phyloP scores from a whole-genome alignment of 257 asterid genomes.

The Henckelia pumila region DNA sequence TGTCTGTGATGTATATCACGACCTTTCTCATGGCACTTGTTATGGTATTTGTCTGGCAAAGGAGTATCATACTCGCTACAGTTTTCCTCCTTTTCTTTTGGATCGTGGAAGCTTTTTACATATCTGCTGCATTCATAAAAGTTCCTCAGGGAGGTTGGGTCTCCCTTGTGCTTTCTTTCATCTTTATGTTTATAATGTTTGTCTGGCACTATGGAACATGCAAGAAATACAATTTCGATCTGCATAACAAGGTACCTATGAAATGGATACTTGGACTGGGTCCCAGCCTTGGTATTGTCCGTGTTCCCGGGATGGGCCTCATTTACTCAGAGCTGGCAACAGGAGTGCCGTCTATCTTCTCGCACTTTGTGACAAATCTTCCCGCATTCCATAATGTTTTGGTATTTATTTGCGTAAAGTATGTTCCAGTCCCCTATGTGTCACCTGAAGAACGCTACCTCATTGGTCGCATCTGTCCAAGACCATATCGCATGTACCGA shows the following conservation, averaged over 20 bases:
- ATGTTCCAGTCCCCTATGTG: slow-evolving; percentile 80
- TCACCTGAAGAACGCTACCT: slow-evolving; percentile 87
- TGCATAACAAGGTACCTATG: slow-evolving; percentile 86
- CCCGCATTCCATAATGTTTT: slow-evolving; percentile 90
- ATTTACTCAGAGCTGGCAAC: slow-evolving; percentile 90
- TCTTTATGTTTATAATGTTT: slow-evolving; percentile 72
- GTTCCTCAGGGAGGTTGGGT: slow-evolving; percentile 97
- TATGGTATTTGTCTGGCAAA: slow-evolving; percentile 82
- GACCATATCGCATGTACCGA: slow-evolving; percentile 90
- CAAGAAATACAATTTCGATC: slow-evolving; percentile 81
- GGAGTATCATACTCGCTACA: slow-evolving; percentile 44
- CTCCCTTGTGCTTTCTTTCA: slow-evolving; percentile 62
- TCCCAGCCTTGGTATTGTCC: slow-evolving; percentile 89
- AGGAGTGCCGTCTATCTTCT: slow-evolving; percentile 87
- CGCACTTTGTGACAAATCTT: slow-evolving; percentile 88
- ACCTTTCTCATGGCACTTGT: slow-evolving; percentile 90
- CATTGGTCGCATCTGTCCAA: slow-evolving; percentile 90
- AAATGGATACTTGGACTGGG: slow-evolving; percentile 89
- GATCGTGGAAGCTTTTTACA: slow-evolving; percentile 61
- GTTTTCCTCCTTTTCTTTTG: slow-evolving; percentile 68
- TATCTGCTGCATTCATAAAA: slow-evolving; percentile 58
- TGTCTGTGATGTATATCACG: slow-evolving; percentile 89
- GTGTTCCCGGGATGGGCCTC: slow-evolving; percentile 96
- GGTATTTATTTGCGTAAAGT: slow-evolving; percentile 89
- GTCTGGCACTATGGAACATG: slow-evolving; percentile 96